Conservation (phyloP, 106 monocot species). For the Platanthera zijinensis region DNA sequence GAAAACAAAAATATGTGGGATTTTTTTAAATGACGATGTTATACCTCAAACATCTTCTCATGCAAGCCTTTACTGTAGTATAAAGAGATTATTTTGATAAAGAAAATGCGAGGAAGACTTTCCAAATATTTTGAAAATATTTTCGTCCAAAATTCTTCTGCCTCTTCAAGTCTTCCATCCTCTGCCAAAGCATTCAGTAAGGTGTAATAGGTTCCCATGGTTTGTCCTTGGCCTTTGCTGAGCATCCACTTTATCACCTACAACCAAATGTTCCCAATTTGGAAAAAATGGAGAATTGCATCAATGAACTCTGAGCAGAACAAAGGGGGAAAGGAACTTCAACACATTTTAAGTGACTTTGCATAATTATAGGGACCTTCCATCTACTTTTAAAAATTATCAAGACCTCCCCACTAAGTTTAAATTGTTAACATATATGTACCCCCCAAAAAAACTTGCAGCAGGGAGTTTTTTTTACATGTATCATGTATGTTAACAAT, state of each 20-base stretch:
- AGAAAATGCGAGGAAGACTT: constrained; percentile 79
- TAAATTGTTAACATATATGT: no score
- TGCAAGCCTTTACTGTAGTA: constrained; percentile 55
- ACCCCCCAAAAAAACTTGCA: no score
- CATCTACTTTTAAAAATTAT: no score
- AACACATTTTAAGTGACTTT: no score
- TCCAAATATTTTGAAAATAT: constrained; percentile 79
- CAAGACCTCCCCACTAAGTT: no score
- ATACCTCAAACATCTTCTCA: constrained; percentile 95
- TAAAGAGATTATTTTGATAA: constrained; percentile 74
- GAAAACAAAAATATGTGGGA: no score
- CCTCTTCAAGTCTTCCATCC: constrained; percentile 90
- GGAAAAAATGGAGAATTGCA: neutral
- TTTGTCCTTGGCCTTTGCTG: constrained; percentile 97
- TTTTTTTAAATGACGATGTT: neutral
- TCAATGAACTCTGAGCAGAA: neutral
- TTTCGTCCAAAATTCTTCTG: constrained; percentile 73
- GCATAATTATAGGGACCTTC: no score
- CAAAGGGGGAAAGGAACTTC: neutral
- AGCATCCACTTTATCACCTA: constrained; percentile 97
- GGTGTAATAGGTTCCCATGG: constrained; percentile 83
- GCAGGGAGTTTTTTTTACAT: no score
- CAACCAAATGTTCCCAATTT: neutral
- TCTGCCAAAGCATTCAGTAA: constrained; percentile 86
- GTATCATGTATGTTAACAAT: no score